A percentile compares a stretch with the other conserved stretches of the same genome.
These are phyloP conservation scores for Dactylonectria macrodidyma DNA, from an alignment of 2,329 filamentous ascomycete species.

Conservation along the genomic window DNA sequence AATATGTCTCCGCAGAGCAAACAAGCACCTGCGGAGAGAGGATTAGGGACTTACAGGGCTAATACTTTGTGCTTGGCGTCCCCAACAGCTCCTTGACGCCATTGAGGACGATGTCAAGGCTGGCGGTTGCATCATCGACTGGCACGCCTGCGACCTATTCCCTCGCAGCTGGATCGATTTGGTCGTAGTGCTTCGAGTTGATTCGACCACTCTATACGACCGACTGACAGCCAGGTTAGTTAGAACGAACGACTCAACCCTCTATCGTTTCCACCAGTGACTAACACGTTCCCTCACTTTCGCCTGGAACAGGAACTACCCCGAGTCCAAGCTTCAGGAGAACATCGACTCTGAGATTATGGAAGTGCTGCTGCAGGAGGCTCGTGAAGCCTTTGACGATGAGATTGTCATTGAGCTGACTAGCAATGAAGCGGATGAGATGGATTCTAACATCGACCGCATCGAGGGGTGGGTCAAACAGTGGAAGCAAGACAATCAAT, in stretches of 20 bases:
- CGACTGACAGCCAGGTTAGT: constrained; percentile 79
- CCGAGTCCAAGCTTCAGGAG: constrained; percentile 90
- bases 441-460: constrained; percentile 89
- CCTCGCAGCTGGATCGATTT: constrained; percentile 95
- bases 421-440: constrained; percentile 86
- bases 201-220: constrained; percentile 87
- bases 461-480: constrained; percentile 85
- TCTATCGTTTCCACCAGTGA: background rate
- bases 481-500: constrained; percentile 79
- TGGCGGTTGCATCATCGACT: constrained; percentile 94
- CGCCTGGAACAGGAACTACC: constrained; percentile 74
- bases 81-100: constrained; percentile 81
- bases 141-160: constrained; percentile 98
- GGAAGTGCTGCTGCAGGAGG: constrained; percentile 93
- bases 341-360: constrained; percentile 99
- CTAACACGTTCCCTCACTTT: constrained; percentile 4
- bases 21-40: background rate
- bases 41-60: constrained; percentile 22
- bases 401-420: constrained; percentile 90
- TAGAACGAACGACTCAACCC: background rate
- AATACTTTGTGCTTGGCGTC: constrained; percentile 14
- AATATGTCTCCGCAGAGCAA: background rate
- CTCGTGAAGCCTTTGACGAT: constrained; percentile 86
- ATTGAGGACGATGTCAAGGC: constrained; percentile 85
- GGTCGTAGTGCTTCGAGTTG: constrained; percentile 89